Evolutionary conservation across 1,139 yeast genomes (phyloP), one percentile per base, ranked within the genome.

Genomic region (Tardiomyces digboiensis): DNA sequence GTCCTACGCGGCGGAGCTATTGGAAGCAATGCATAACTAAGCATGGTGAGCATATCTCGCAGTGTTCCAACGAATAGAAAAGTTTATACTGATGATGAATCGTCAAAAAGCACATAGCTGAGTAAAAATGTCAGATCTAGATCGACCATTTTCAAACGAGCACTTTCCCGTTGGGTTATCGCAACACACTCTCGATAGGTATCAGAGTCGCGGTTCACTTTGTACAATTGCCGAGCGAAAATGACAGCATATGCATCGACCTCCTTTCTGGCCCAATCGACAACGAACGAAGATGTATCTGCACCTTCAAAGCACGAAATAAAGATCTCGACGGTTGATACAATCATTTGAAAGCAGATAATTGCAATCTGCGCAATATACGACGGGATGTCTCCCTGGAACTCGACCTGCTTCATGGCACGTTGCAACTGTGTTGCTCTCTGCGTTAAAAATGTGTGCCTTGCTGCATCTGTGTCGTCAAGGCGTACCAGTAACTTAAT

Each of bases 211-310:
- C 76, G 66, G 41, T 78, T 71, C 10, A 86, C 78, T 18, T 84
- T 87, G 50, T 78, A 71, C 36, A 87, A 65, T 55, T 84, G 91
- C 47, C 83, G 76, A 42, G 80, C 76, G 53, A 87, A 74, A 19
- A 79, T 65, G 16, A 66, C 65, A 29, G 80, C 77, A 54, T 83
- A 81, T 44, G 70, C 69, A 43, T 77, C 75, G 29, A 85, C 77
- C 57, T 82, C 86, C 2, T 72, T 74, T 45, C 76, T 74, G 39
- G 85, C 78, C 96, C 96, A 87, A 42, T 74, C 72, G 1, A 78
- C 77, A 4, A 80, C 66, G 50, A 63, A 68, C 55, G 68, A 68
- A 44, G 65, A 51, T 43, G 49, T 47, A 41, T 60, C 61, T 21
- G 59, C 58, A 8, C 62, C 54, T 8, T 61, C 62, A 52, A 76